Evolutionary conservation across 164 flowering plant genomes (phyloP).

Genomic region (Magnolia sinica): DNA sequence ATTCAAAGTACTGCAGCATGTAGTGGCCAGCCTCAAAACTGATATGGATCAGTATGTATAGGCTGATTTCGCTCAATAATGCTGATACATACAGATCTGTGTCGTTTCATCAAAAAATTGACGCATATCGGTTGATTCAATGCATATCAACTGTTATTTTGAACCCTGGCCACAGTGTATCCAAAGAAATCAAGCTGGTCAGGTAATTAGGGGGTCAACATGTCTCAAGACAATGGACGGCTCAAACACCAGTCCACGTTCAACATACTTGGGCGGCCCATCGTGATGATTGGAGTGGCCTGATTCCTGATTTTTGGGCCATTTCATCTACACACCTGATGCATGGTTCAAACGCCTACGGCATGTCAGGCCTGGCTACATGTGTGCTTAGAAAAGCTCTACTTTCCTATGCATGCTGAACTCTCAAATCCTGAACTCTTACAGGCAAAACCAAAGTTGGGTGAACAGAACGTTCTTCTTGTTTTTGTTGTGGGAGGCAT

Average conservation of each 20-base stretch:
- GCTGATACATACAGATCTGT: background rate
- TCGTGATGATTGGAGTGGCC: background rate
- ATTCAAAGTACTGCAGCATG: background rate
- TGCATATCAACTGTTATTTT: background rate
- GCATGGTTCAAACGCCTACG: too few species aligned
- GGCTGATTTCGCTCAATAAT: too few species aligned
- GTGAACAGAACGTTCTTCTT: slow-evolving; percentile 73
- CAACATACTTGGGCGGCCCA: background rate
- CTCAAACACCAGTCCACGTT: background rate
- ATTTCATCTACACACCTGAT: too few species aligned
- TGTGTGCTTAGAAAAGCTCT: background rate
- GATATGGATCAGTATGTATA: too few species aligned
- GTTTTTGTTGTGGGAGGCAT: slow-evolving; percentile 91
- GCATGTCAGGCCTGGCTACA: background rate
- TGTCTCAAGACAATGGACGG: too few species aligned
- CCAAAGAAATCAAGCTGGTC: background rate
- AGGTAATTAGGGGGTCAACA: too few species aligned
- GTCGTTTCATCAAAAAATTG: background rate
- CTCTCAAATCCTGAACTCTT: slow-evolving; percentile 7
- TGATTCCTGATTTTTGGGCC: too few species aligned
- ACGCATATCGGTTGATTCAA: background rate
- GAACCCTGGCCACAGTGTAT: background rate
- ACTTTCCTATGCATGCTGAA: background rate
- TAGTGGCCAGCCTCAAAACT: background rate
- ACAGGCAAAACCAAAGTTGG: slow-evolving; percentile 91